Conservation (phyloP, 331 rosid genomes). For the Malus hybrid region DNA sequence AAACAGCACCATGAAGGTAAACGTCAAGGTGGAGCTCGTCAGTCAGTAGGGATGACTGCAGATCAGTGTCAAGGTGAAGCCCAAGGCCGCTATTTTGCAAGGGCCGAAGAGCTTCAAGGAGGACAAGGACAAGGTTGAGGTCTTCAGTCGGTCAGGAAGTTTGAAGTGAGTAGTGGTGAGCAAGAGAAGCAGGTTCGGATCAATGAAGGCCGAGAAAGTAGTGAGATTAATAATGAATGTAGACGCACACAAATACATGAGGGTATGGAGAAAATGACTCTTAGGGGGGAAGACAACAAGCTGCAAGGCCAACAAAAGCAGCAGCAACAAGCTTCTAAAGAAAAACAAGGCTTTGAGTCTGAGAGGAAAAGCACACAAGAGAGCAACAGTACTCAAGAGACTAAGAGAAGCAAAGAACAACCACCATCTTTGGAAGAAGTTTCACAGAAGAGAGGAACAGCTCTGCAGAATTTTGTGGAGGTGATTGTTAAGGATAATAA, state of each 20-base stretch:
- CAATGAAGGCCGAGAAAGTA: neutral
- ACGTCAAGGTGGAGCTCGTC: neutral
- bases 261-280: neutral
- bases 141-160: conserved; percentile 5
- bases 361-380: too few relatives aligned
- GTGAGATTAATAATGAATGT: neutral
- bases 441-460: conserved; percentile 21
- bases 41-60: neutral
- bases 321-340: neutral
- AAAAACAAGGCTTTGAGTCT: neutral
- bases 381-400: neutral
- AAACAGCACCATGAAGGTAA: neutral
- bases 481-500: neutral
- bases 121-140: neutral
- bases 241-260: neutral
- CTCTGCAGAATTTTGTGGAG: conserved; percentile 30
- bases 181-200: neutral
- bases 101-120: neutral
- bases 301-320: neutral
- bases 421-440: conserved; percentile 29
- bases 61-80: neutral
- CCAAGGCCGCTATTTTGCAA: neutral
- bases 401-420: neutral
- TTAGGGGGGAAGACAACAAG: too few relatives aligned
- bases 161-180: conserved; percentile 1